Conservation (phyloP, 305 asterid genomes). For the Solanum hybrid region DNA sequence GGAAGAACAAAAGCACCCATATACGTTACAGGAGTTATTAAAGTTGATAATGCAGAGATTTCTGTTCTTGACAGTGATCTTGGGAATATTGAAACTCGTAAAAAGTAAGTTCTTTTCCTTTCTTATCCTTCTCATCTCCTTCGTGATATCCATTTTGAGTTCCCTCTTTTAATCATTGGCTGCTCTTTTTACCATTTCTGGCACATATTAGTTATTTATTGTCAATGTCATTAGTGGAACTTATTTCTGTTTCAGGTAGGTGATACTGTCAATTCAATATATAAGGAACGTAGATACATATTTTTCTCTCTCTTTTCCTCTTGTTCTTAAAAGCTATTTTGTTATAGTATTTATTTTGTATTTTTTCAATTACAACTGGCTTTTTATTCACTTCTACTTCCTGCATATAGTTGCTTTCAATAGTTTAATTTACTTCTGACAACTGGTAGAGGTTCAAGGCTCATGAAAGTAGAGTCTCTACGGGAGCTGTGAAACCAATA, state of each 20-base stretch:
- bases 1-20: constrained; percentile 71
- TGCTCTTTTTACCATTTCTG: neutral
- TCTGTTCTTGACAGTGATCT: constrained; percentile 72
- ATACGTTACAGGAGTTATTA: constrained; percentile 60
- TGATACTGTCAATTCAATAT: neutral
- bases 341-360: neutral
- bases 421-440: neutral
- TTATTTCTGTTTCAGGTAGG: neutral
- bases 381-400: neutral
- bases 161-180: neutral
- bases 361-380: neutral
- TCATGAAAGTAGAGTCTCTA: neutral
- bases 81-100: constrained; percentile 65
- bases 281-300: neutral
- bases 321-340: neutral
- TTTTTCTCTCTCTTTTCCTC: neutral
- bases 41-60: constrained; percentile 56
- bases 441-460: neutral
- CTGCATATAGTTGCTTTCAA: neutral
- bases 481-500: neutral
- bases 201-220: neutral
- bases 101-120: constrained; percentile 37
- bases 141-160: neutral
- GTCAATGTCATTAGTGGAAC: neutral
- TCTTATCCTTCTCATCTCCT: neutral